Base-by-base conservation (phyloP, 148 eudicot species). In the Diospyros kaki region DNA sequence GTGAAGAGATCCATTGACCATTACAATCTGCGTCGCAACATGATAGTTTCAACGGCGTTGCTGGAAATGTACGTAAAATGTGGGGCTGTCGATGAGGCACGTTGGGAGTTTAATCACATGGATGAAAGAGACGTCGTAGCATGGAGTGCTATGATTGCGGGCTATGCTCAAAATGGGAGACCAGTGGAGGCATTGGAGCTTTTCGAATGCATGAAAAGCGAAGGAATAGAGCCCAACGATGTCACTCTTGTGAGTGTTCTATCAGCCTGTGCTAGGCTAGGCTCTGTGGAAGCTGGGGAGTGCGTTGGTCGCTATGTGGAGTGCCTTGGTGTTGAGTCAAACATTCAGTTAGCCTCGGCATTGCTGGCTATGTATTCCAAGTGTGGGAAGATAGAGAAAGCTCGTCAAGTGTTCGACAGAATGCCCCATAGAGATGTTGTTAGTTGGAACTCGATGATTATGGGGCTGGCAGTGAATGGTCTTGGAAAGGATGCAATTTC, bases 41-140 rank as follows among this genome's bases (percentile, higher is more conserved):
- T 87, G 85, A 85, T 82, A 74, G 84, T 89, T 62, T 82, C 87
- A 1, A 89, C 93, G 75, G 88, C 90, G 52, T 56, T 89, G 68
- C 64, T 89, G 76, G 93, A 87, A 68, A 87, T 89, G 93, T 80
- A 85, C 75, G 85, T 85, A 45, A 89, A 89, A 81, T 89, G 90
- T 71, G 93, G 90, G 62, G 87, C 71, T 14, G 82, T 85, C 14
- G 69, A 80, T 64, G 89, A 87, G 66, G 93, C 90, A 12, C 86
- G 89, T 4, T 69, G 75, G 73, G 90, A 63, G 14, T 89, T 89
- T 84, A 87, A 89, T 8, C 58, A 68, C 12, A 83, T 89, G 88
- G 46, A 18, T 15, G 79, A 84, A 58, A 83, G 70, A 45, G 93
- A 89, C 76, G 75, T 84, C 10, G 70, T 89, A 50, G 73, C 93